These are phyloP conservation scores for Scheffersomyces segobiensis DNA, from an alignment of 1,139 yeast species.

Conservation along the genomic window DNA sequence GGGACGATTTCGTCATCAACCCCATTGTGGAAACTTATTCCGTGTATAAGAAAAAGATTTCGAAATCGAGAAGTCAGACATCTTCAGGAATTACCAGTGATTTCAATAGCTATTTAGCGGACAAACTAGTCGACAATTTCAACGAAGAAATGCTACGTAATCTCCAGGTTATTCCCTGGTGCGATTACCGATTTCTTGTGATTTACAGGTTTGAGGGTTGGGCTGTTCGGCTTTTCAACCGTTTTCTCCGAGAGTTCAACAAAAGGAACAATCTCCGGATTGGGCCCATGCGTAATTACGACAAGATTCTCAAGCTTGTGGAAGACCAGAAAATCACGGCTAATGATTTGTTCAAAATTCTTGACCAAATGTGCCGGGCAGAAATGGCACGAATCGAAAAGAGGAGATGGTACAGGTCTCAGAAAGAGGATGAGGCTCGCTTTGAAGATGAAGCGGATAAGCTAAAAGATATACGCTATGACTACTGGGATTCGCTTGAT, in stretches of 20 bases:
- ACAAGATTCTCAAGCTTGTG: constrained; percentile 25
- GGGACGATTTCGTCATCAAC: constrained; percentile 13
- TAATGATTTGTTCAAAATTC: constrained; percentile 25
- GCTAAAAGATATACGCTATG: constrained; percentile 27
- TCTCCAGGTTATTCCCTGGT: constrained; percentile 22
- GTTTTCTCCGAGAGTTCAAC: constrained; percentile 35
- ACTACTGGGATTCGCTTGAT: constrained; percentile 37
- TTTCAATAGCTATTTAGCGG: constrained; percentile 25
- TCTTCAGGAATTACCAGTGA: constrained; percentile 5
- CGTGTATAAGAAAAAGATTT: constrained; percentile 9
- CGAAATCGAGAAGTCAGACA: constrained; percentile 1
- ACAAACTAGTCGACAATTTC: constrained; percentile 26
- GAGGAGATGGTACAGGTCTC: constrained; percentile 7
- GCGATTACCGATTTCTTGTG: constrained; percentile 24
- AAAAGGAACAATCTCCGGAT: constrained; percentile 15
- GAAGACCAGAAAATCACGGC: constrained; percentile 19
- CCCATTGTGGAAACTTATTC: constrained; percentile 15
- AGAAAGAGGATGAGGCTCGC: constrained; percentile 5
- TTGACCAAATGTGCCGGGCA: constrained; percentile 26
- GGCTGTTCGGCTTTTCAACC: constrained; percentile 40
- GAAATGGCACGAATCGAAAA: constrained; percentile 21
- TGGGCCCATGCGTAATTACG: constrained; percentile 22
- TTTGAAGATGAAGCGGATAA: constrained; percentile 17
- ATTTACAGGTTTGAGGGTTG: constrained; percentile 34
- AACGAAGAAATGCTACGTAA: constrained; percentile 16